Base-by-base conservation (phyloP, 805 yeast genomes). In the Candida taoyuanica region DNA sequence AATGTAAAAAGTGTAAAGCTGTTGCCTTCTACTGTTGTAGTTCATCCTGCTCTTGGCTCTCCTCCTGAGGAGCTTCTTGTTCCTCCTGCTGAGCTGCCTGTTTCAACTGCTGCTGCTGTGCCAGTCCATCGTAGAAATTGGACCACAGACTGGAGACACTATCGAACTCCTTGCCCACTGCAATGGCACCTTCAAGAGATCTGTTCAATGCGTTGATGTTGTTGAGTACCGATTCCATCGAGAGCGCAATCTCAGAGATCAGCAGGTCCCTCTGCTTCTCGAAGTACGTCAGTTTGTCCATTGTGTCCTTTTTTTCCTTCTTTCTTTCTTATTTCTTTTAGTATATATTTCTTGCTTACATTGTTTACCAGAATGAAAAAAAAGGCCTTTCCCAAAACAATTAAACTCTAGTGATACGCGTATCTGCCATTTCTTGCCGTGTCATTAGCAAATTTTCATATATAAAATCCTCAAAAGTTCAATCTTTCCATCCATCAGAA, bases 131-230 rank as follows among this genome's bases (percentile, higher is more conserved):
- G 49, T 83, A 81, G 51, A 83, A 82, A 26, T 70, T 71, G 24
- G 71, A 64, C 94, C 94, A 84, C 25, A 83, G 63, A n/a, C 69
- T 62, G 3, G 88, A 73, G 13, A 82, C 85, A 35, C 74, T 73
- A 40, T 82, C 85, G 50, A 83, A 84, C 43, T 81, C 89, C 52
- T 78, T 77, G 2, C 93, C 89, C 3, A 84, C 85, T 17, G 82
- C 81, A 13, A 81, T 70, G 3, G 79, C 73, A 30, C 75, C 78
- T 47, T 80, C 82, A 36, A 84, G 60, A 0, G 88, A 73, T 31
- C 86, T 67, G 53, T 83, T 83, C 42, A 84, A 62, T 16, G 78
- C 70, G 48, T 80, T 81, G 40, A 84, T 58, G 48, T 79, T 79
- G 50, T 75, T 68, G 36, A 81, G 64, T 6, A 82, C 82, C 0